phyloP scores from a whole-genome alignment of 192 early-diverging fungal species.

The Gaertneriomyces sp. region DNA sequence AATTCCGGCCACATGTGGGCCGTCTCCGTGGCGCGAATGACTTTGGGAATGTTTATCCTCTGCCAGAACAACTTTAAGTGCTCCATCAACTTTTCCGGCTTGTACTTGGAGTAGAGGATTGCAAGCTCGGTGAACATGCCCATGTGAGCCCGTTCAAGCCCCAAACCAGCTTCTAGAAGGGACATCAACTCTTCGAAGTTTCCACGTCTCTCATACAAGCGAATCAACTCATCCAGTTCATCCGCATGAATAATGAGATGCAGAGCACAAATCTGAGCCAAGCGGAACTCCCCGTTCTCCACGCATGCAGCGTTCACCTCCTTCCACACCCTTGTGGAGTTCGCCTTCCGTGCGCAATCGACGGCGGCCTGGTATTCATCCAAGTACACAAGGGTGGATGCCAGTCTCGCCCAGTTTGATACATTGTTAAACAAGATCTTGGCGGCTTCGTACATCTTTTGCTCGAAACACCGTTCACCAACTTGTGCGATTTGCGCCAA shows the following conservation, averaged over 20 bases:
- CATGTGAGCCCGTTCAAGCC: constrained; percentile 98
- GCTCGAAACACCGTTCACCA: constrained; percentile 94
- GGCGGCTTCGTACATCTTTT: constrained; percentile 88
- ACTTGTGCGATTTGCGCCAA: constrained; percentile 86
- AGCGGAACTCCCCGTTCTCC: constrained; percentile 87
- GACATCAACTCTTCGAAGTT: constrained; percentile 88
- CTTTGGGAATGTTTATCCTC: constrained; percentile 99
- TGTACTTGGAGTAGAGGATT: constrained; percentile 95
- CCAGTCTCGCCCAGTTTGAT: constrained; percentile 95
- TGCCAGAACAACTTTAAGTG: constrained; percentile 96
- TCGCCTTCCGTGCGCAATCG: constrained; percentile 98
- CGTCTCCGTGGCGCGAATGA: constrained; percentile 88
- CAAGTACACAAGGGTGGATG: constrained; percentile 92
- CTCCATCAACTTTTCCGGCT: constrained; percentile 91
- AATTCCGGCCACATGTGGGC: constrained; percentile 96
- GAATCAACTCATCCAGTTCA: constrained; percentile 81
- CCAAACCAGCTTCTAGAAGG: constrained; percentile 89
- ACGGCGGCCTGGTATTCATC: constrained; percentile 95
- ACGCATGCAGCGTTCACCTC: constrained; percentile 97
- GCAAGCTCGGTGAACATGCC: constrained; percentile 99
- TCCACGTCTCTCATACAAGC: constrained; percentile 82
- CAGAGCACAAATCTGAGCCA: constrained; percentile 98
- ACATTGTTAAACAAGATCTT: constrained; percentile 93
- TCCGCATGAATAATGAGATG: constrained; percentile 96
- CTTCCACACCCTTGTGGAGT: constrained; percentile 98